Base-by-base conservation (phyloP, 2,329 filamentous ascomycete species). In the Claviceps sorghi region DNA sequence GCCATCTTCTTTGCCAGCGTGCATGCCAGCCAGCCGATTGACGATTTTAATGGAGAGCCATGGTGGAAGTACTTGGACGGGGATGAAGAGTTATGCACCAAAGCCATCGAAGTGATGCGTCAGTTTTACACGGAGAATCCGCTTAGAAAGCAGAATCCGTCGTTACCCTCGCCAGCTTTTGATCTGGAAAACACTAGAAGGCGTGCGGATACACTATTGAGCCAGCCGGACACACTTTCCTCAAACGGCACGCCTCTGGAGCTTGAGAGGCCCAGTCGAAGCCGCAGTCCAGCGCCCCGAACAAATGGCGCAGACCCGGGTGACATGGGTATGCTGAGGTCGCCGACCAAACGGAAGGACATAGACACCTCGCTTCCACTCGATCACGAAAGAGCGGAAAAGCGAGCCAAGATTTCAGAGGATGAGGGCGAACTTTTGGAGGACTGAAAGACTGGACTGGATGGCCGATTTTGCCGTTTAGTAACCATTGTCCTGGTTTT, bases 51-150 rank as follows among this genome's bases (percentile, higher is more conserved):
- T 50, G 87, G 86, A 40, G 77, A 81, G 59, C 77, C 90, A 0
- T 98, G 93, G 93, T 98, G 91, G 91, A 83, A 83, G 54, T 77
- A 80, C 52, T 70, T 95, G 50, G 79, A 80, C 36, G 86, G 89
- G 38, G 78, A 82, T 56, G 75, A 91, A 58, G 72, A 75, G 22
- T 80, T 85, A 56, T 86, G 94, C 56, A 70, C 77, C 43, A 77
- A 77, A 59, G 88, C 88, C 4, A 86, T 90, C 59, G 82, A 85
- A 52, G 76, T 87, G 51, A 85, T 96, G 73, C 79, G 81, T 38
- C 80, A 78, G 55, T 83, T 83, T 60, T 84, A 82, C 64, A 70
- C 67, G 43, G 79, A 84, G 64, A 84, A 83, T 63, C 80, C 80
- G 47, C 70, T 82, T 53, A 71, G 72, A 57, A 80, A 79, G 65